Base-by-base conservation (phyloP, 2,329 filamentous ascomycete species). In the Aschersonia sp. region DNA sequence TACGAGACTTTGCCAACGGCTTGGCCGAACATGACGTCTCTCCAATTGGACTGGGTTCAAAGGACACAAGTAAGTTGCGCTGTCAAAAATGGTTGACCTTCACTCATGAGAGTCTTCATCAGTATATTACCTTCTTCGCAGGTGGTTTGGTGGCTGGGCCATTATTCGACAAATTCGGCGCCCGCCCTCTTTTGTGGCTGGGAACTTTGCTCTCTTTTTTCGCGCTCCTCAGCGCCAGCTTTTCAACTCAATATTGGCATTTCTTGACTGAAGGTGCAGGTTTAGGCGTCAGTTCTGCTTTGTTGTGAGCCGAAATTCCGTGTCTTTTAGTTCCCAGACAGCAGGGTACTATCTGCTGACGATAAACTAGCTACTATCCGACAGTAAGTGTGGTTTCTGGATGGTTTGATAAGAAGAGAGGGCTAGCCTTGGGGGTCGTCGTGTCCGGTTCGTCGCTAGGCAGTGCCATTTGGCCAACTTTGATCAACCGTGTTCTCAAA, bases 181-280 rank as follows among this genome's bases (percentile, higher is more conserved):
- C 67, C 9, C 58, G 59, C 5, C 53, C 45, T 4, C 53, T 70
- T 2, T 55, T 72, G 46, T 42, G 60, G 4, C 45, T 60, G 1
- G 70, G 70, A 5, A 55, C 59, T 1, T 52, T 63, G 30, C 50
- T 68, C 1, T 60, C 60, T 6, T 53, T 69, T 10, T 52, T 65
- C 4, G 65, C 70, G 0, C 62, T 67, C 50, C 61, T 69, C 49
- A 56, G 59, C 51, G 53, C 58, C 5, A 59, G 56, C 45, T 57
- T 64, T 32, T 57, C 59, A 1, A 57, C 46, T 4, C 49, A 56
- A 2, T 70, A 63, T 50, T 66, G 58, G 49, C 66, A 70, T 44
- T 50, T 71, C 1, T 49, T 69, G 2, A 53, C 62, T 0, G 68
- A 71, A 47, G 68, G 71, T 1, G 49, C 68, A 29, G 63, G 67